Conservation (phyloP, 345 rosid genomes). For the Hypericum androsaemum region DNA sequence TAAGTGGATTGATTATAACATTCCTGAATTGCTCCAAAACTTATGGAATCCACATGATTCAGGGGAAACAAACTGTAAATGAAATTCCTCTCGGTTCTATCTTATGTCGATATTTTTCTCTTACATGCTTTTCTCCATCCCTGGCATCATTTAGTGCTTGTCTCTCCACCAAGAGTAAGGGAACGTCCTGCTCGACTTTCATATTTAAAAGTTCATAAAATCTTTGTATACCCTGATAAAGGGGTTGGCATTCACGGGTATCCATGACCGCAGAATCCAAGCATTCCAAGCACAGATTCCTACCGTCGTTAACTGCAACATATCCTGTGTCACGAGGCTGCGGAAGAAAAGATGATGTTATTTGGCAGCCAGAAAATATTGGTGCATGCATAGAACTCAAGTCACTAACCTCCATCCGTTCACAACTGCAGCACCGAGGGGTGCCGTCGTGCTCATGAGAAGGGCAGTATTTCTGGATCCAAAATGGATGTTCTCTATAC, state of each 20-base stretch:
- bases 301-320: conserved; percentile 22
- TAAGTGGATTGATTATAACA: too few species aligned
- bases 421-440: conserved; percentile 30
- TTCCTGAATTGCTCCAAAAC: too few species aligned
- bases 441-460: conserved; percentile 26
- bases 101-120: conserved; percentile 7
- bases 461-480: conserved; percentile 30
- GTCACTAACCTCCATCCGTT: conserved; percentile 35
- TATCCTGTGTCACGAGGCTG: conserved; percentile 26
- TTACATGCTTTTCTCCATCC: conserved; percentile 74
- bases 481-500: conserved; percentile 27
- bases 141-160: conserved; percentile 28
- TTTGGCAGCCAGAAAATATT: too few species aligned
- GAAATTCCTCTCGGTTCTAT: too few species aligned
- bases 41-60: too few species aligned
- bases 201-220: conserved; percentile 21
- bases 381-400: neutral
- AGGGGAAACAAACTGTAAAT: too few species aligned
- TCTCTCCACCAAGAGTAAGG: conserved; percentile 26
- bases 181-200: conserved; percentile 29
- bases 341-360: neutral
- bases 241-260: conserved; percentile 21
- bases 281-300: conserved; percentile 30
- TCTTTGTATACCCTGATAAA: conserved; percentile 22
- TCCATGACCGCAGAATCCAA: conserved; percentile 30